Base-by-base conservation (phyloP, 2,329 filamentous ascomycete species). In the Fusarium sp. region DNA sequence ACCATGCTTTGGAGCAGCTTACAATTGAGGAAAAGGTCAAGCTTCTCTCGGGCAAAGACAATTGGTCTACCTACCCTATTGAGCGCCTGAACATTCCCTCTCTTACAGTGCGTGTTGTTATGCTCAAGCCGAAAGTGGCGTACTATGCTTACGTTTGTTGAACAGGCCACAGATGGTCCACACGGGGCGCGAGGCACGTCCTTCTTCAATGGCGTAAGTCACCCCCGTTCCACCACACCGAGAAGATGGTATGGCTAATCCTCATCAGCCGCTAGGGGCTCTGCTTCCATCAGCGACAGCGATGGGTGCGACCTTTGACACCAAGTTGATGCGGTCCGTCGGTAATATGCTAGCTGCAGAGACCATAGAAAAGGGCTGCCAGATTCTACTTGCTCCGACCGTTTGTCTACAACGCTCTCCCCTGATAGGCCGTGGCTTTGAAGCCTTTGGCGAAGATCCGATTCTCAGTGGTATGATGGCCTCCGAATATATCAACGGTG, bases 291-390 rank as follows among this genome's bases (percentile, higher is more conserved):
- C 24, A 25, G 24, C 24, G 24, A 25, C 24, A 25, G 24, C 24
- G 24, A 25, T 25, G 24, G 24, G 24, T 25, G 24, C 24, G 24
- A 90, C 88, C 12, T 91, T 88, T 83, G 87, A 91, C 70, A 70
- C 81, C 3, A 83, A 86, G 4, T 78, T 91, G 29, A 82, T 90
- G 46, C 78, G 84, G 44, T 77, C 84, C 52, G 82, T 89, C 18
- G 89, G 89, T 18, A 79, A 82, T 15, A 78, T 88, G 13, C 84
- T 91, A 66, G 88, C 84, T 13, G 83, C 86, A 20, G 89, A 80
- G 45, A 69, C 75, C 0, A 72, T 69, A 13, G 63, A 63, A 5
- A 52, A 52, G 12, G 25, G 25, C 5, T 27, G 32, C 24, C 34
- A 52, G 15, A 22, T 52, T 15, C 15, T 52, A 7, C 34, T 52